Base-by-base conservation (phyloP, 495 filamentous ascomycete species). In the Penicillium salamii region DNA sequence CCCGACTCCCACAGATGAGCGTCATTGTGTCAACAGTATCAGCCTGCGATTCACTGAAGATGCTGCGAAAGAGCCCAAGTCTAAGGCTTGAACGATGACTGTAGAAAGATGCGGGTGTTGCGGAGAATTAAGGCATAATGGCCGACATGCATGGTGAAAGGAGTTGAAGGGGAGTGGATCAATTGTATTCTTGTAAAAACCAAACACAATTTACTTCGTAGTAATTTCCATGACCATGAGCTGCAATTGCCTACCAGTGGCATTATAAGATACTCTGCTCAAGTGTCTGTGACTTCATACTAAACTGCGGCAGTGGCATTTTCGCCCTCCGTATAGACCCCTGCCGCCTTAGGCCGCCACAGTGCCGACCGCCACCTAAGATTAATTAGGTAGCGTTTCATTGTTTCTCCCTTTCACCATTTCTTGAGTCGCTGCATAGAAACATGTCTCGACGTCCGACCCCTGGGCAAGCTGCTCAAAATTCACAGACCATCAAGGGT, bases 11-110 rank as follows among this genome's bases (percentile, higher is more conserved):
- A 97, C 91, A 38, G 88, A 98, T 67, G 91, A 97, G 82, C 75
- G 93, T 42, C 93, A 98, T 72, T 98, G 93, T 67, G 93, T 98
- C 41, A 98, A 98, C 65, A 93, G 89, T 55, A 69, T 97, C 17
- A 95, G 89, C 67, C 75, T 98, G 72, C 91, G 79, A 46, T 98
- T 98, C 66, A 73, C 66, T 18, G 79, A 84, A 36, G 86, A 84
- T 55, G 74, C 76, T 3, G 17, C 43, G 17, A 49, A 63, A 65
- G 43, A 69, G 58, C 63, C 62, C 14, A 70, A 74, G 50, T 54
- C 58, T 2, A 62, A 62, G 57, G 59, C 46, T 29, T 63, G 29
- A 60, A 35, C 40, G 48, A 13, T 32, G 23, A 46, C 46, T 18
- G 17, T 40, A 40, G 42, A 42, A 18, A 39, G 34, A 28, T 39